These are phyloP conservation scores for Grigorovia yakushimaensis DNA, from an alignment of 805 yeast species.

Conservation along the genomic window DNA sequence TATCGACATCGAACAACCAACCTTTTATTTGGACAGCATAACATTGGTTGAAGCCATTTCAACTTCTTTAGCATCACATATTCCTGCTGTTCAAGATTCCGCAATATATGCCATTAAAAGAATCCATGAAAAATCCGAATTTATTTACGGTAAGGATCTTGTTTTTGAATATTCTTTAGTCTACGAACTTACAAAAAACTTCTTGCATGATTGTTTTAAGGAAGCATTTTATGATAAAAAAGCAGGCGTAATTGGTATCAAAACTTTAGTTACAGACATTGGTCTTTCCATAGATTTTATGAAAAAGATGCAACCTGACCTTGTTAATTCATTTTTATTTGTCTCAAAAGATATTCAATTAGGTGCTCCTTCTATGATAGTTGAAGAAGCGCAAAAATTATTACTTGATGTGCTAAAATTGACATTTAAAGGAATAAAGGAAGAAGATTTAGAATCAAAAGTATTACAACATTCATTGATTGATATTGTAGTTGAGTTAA, in stretches of 20 bases:
- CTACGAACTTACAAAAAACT: constrained; percentile 64
- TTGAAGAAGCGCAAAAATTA: constrained; percentile 59
- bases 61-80: constrained; percentile 71
- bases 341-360: constrained; percentile 83
- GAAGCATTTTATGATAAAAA: constrained; percentile 77
- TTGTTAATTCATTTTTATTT: constrained; percentile 78
- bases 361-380: constrained; percentile 75
- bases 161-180: constrained; percentile 67
- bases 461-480: constrained; percentile 76
- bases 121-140: constrained; percentile 50
- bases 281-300: constrained; percentile 66
- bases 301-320: constrained; percentile 67
- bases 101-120: constrained; percentile 59
- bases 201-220: constrained; percentile 86
- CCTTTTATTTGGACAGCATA: constrained; percentile 55
- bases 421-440: constrained; percentile 55
- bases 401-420: constrained; percentile 52
- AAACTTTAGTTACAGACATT: constrained; percentile 59
- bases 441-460: constrained; percentile 50
- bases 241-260: constrained; percentile 82
- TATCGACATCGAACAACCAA: constrained; percentile 73
- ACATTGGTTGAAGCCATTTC: constrained; percentile 66
- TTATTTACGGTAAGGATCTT: constrained; percentile 60
- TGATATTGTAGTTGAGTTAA: constrained; percentile 85
- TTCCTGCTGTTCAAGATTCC: constrained; percentile 55